Conservation (phyloP, 1,284 basidiomycete species). For the Farysia itapuensis region DNA sequence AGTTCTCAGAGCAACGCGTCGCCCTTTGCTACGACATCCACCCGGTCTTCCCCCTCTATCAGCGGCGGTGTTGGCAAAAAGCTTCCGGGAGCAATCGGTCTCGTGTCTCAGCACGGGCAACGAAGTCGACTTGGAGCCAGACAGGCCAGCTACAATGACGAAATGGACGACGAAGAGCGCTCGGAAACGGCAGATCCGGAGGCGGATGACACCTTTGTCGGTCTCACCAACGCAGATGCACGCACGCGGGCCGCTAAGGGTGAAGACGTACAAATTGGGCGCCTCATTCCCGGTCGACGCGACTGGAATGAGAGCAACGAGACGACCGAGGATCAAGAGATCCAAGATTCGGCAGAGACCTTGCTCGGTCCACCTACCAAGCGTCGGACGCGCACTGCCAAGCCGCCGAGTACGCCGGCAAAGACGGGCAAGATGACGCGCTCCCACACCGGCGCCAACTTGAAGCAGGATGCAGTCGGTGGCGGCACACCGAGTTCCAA, state of each 20-base stretch:
- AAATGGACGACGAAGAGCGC: slow-evolving; percentile 5
- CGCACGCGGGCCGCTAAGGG: neutral
- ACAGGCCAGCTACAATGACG: slow-evolving; percentile 5
- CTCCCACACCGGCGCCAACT: neutral
- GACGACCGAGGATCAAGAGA: slow-evolving; percentile 3
- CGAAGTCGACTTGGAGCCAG: slow-evolving; percentile 15
- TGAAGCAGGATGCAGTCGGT: neutral
- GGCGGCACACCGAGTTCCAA: neutral
- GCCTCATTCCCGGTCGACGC: slow-evolving; percentile 23
- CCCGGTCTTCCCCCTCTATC: too few relatives aligned
- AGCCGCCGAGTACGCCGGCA: slow-evolving; percentile 3
- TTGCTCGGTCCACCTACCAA: slow-evolving; percentile 8
- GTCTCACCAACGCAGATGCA: neutral
- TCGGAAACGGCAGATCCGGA: slow-evolving; percentile 2
- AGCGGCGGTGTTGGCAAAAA: slow-evolving; percentile 2
- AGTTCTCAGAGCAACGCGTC: slow-evolving; percentile 23
- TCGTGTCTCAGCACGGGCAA: slow-evolving; percentile 29
- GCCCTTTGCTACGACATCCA: slow-evolving; percentile 8
- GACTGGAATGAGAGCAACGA: slow-evolving; percentile 21
- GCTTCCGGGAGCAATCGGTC: slow-evolving; percentile 16
- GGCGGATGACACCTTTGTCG: slow-evolving; percentile 26
- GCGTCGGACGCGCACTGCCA: slow-evolving; percentile 9
- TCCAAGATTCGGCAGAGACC: neutral
- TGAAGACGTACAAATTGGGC: slow-evolving; percentile 19
- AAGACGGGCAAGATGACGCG: slow-evolving; percentile 12